A percentile compares a stretch with the other conserved stretches of the same genome.
phyloP scores from a whole-genome alignment of 352 stramenopile species.

The Aphanomyces invadans region DNA sequence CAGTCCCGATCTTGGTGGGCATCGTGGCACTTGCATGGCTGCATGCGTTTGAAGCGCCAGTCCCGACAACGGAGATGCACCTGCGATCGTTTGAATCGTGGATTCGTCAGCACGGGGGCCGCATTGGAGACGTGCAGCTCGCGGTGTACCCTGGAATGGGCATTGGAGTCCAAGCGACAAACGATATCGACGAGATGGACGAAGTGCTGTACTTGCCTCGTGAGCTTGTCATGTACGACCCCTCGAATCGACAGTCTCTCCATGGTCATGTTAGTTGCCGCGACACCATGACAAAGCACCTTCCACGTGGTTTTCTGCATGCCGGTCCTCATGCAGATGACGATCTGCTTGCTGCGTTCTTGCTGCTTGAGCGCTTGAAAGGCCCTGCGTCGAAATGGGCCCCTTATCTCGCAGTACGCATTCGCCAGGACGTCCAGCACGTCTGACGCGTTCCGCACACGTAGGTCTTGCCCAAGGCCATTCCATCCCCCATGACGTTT shows the following conservation, averaged over 20 bases:
- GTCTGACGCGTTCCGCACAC: no score
- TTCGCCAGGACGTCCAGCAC: no score
- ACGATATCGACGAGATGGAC: slow-evolving; percentile 23
- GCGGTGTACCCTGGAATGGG: slow-evolving; percentile 28
- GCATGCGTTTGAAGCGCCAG: neutral
- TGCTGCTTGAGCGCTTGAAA: slow-evolving; percentile 48
- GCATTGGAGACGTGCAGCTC: slow-evolving; percentile 20
- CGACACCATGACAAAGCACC: slow-evolving; percentile 32
- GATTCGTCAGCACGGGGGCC: slow-evolving; percentile 28
- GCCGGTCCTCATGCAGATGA: slow-evolving; percentile 33
- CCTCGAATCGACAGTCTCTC: slow-evolving; percentile 29
- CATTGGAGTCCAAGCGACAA: slow-evolving; percentile 25
- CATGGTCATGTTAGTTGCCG: slow-evolving; percentile 13
- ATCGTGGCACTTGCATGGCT: neutral
- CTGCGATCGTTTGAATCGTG: slow-evolving; percentile 23
- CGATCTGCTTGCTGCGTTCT: slow-evolving; percentile 54
- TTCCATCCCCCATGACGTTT: slow-evolving; percentile 40
- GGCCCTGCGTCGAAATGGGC: slow-evolving; percentile 35
- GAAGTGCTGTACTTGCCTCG: slow-evolving; percentile 23
- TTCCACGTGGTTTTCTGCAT: slow-evolving; percentile 26
- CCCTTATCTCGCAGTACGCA: slow-evolving; percentile 45
- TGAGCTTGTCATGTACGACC: slow-evolving; percentile 25
- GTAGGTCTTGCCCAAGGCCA: slow-evolving; percentile 7
- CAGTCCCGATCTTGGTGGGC: neutral
- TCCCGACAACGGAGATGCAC: neutral